These are phyloP conservation scores for Leccinum subrobustum DNA, from an alignment of 1,284 basidiomycete species.

Conservation along the genomic window DNA sequence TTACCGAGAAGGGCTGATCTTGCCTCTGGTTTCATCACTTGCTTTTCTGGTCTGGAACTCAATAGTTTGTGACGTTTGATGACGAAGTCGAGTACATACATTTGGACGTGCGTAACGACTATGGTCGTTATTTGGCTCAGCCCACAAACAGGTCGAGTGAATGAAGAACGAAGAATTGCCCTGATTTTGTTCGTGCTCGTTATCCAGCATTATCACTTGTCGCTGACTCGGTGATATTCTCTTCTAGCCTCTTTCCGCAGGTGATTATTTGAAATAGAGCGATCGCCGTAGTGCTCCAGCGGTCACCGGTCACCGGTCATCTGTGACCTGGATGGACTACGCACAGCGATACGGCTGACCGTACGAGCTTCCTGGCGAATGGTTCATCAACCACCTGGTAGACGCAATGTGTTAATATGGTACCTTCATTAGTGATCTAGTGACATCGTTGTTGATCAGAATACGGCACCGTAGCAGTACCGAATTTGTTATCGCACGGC, in stretches of 20 bases:
- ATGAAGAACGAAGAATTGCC: constrained; percentile 9
- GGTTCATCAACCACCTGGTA: not conserved
- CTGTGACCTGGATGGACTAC: not conserved
- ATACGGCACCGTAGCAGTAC: not conserved
- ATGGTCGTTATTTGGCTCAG: not conserved
- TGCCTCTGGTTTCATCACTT: constrained; percentile 11
- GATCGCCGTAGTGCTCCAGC: not conserved
- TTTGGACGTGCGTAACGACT: not conserved
- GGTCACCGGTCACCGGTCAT: not conserved
- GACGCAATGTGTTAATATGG: not conserved
- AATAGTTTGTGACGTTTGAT: constrained; percentile 10
- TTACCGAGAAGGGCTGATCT: constrained; percentile 3
- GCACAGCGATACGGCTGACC: not conserved
- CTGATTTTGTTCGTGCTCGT: constrained; percentile 18
- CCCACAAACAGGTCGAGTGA: not conserved
- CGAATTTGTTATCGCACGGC: not conserved
- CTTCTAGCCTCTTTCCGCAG: not conserved
- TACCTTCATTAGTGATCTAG: not conserved
- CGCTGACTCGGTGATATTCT: constrained; percentile 2
- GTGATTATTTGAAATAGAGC: not conserved
- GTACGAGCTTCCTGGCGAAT: not conserved
- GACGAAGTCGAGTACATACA: constrained; percentile 12
- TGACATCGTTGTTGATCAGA: not conserved
- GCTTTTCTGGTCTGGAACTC: constrained; percentile 20
- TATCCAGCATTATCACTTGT: not conserved